Conservation (phyloP, 768 basidiomycete genomes). For the Auriculariales sp. region DNA sequence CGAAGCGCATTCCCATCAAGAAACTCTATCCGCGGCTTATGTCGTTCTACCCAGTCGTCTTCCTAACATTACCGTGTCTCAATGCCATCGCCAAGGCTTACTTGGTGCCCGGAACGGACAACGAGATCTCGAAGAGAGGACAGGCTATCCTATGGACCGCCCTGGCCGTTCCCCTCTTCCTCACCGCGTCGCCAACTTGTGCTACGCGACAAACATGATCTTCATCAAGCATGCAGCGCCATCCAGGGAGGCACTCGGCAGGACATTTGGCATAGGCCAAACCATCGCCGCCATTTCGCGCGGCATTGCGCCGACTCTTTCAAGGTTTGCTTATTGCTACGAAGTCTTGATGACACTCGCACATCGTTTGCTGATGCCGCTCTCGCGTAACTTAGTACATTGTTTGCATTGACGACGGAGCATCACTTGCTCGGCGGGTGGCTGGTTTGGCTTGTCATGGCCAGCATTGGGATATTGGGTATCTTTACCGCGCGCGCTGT, state of each 20-base stretch:
- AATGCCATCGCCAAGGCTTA: background rate
- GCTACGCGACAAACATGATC: conserved; percentile 15
- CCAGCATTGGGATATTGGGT: background rate
- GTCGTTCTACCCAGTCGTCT: conserved; percentile 8
- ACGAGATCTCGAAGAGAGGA: background rate
- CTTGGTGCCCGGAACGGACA: background rate
- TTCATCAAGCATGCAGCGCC: conserved; percentile 17
- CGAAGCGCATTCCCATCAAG: conserved; percentile 6
- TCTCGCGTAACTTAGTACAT: too few relatives aligned
- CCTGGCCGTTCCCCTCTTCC: background rate
- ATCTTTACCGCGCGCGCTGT: background rate
- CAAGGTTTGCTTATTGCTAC: conserved; percentile 6
- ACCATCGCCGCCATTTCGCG: conserved; percentile 16
- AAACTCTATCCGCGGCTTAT: conserved; percentile 7
- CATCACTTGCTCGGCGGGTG: background rate
- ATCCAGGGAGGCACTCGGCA: conserved; percentile 14
- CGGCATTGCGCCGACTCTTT: conserved; percentile 15
- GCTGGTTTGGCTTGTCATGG: background rate
- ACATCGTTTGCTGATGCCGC: background rate
- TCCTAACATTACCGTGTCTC: conserved; percentile 7
- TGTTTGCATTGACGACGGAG: background rate
- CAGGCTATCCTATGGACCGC: conserved; percentile 2
- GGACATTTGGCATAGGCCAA: conserved; percentile 19
- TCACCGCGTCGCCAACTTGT: conserved; percentile 5
- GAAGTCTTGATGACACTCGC: background rate